Conservation (phyloP, 2,329 filamentous ascomycete species). For the Cladophialophora immunda region DNA sequence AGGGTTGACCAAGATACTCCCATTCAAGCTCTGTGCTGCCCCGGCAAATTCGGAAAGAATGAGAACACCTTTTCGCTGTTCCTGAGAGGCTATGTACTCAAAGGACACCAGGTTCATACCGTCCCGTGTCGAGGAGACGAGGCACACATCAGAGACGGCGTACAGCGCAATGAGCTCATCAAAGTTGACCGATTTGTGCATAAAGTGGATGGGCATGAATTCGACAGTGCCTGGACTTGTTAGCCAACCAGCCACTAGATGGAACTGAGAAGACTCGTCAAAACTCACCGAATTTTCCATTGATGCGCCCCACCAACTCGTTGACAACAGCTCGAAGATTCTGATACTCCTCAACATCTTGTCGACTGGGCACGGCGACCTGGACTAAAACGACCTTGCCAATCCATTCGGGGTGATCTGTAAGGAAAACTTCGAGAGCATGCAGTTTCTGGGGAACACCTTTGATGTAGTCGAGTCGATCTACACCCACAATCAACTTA, state of each 20-base stretch:
- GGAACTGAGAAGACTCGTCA: background rate
- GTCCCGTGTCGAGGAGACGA: constrained; percentile 94
- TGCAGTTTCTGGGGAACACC: constrained; percentile 97
- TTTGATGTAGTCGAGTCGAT: constrained; percentile 98
- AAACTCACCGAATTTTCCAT: constrained; percentile 81
- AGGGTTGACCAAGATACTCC: constrained; percentile 92
- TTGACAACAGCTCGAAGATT: constrained; percentile 95
- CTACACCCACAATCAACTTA: constrained; percentile 95
- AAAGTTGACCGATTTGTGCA: constrained; percentile 94
- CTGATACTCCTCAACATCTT: constrained; percentile 98
- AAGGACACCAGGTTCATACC: constrained; percentile 99
- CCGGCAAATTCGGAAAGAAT: constrained; percentile 97
- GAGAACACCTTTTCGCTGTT: constrained; percentile 89
- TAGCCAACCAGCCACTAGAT: constrained; percentile 26
- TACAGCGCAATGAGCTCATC: constrained; percentile 95
- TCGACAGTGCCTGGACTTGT: constrained; percentile 76
- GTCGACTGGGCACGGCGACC: constrained; percentile 90
- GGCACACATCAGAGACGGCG: constrained; percentile 87
- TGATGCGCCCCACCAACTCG: constrained; percentile 95
- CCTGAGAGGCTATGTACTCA: constrained; percentile 95
- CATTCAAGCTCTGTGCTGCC: constrained; percentile 92
- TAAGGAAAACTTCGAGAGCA: constrained; percentile 94
- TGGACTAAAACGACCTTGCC: constrained; percentile 96
- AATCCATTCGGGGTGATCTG: constrained; percentile 97
- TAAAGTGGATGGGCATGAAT: constrained; percentile 98